phyloP scores from a whole-genome alignment of 2,329 filamentous ascomycete species.

The Aspergillus novoparasiticus region DNA sequence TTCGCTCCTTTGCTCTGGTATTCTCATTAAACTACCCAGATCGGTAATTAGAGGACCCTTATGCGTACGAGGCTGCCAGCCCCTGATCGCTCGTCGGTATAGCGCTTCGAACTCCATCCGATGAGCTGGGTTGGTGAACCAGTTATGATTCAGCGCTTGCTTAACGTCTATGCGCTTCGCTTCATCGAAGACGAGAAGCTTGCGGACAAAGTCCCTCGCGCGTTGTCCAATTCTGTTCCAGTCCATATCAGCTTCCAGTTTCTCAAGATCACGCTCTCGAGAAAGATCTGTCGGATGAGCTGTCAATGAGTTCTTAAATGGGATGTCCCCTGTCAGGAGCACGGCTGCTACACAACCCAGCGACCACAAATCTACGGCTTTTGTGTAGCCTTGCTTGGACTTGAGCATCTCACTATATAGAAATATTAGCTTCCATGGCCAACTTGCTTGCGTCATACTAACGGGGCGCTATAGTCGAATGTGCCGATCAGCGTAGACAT shows the following conservation, averaged over 20 bases:
- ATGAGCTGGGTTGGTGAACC: conserved; percentile 58
- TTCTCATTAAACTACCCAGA: conserved; percentile 1
- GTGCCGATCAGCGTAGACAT: conserved; percentile 62
- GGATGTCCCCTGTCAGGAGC: conserved; percentile 53
- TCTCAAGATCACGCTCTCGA: conserved; percentile 44
- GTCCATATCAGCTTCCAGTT: conserved; percentile 45
- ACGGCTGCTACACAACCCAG: conserved; percentile 58
- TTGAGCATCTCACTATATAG: conserved; percentile 29
- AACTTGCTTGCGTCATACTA: conserved; percentile 31
- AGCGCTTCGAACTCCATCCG: conserved; percentile 51
- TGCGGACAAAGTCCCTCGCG: conserved; percentile 57
- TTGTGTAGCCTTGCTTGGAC: conserved; percentile 53
- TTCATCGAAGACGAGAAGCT: conserved; percentile 55
- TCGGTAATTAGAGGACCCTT: conserved; percentile 15
- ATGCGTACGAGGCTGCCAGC: conserved; percentile 51
- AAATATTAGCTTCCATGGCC: neutral
- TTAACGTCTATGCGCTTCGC: conserved; percentile 53
- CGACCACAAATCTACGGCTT: conserved; percentile 64
- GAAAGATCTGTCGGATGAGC: conserved; percentile 34
- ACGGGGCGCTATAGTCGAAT: conserved; percentile 61
- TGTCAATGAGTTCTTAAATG: conserved; percentile 46
- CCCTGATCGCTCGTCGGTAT: conserved; percentile 51
- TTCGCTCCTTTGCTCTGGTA: neutral
- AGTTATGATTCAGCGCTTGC: conserved; percentile 57
- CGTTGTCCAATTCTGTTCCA: conserved; percentile 48